These are phyloP conservation scores for Saprolegnia parasitica DNA, from an alignment of 352 stramenopile species.

Conservation along the genomic window DNA sequence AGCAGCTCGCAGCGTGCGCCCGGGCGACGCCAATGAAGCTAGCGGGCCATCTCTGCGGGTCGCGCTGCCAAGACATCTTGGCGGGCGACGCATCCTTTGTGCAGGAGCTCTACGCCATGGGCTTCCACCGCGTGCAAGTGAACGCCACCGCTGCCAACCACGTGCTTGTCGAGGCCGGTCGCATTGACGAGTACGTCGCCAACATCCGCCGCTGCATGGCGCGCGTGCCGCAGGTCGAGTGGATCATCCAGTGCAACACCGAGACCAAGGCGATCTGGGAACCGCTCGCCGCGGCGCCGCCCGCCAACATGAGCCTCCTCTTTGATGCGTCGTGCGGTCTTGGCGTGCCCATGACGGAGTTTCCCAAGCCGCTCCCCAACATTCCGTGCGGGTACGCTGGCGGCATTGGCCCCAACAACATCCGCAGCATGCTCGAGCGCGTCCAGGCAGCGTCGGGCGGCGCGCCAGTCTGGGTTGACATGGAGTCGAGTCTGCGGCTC, in stretches of 20 bases:
- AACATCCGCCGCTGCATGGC: constrained; percentile 37
- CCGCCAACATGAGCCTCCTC: constrained; percentile 62
- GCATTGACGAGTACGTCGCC: constrained; percentile 35
- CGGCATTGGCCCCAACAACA: constrained; percentile 60
- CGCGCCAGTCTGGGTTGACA: constrained; percentile 69
- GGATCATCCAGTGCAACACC: constrained; percentile 77
- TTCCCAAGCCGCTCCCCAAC: constrained; percentile 34
- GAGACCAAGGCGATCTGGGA: constrained; percentile 58
- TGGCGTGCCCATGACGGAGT: constrained; percentile 39
- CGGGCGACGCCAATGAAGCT: constrained; percentile 43
- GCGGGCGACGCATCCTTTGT: constrained; percentile 49
- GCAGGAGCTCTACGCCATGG: constrained; percentile 35
- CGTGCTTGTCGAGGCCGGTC: constrained; percentile 31
- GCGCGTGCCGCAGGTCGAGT: constrained; percentile 48
- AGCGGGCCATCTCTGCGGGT: constrained; percentile 67
- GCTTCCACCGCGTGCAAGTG: constrained; percentile 71
- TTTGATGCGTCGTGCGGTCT: constrained; percentile 74
- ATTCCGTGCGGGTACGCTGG: constrained; percentile 64
- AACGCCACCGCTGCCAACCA: constrained; percentile 76
- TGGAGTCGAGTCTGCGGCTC: constrained; percentile 65
- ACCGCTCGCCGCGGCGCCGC: constrained; percentile 30
- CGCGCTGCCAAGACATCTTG: constrained; percentile 61
- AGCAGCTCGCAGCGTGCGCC: neutral
- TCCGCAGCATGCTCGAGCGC: constrained; percentile 40
- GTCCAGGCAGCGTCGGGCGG: constrained; percentile 33